Conservation (phyloP, 129 eudicot species). For the Deinandra increscens region DNA sequence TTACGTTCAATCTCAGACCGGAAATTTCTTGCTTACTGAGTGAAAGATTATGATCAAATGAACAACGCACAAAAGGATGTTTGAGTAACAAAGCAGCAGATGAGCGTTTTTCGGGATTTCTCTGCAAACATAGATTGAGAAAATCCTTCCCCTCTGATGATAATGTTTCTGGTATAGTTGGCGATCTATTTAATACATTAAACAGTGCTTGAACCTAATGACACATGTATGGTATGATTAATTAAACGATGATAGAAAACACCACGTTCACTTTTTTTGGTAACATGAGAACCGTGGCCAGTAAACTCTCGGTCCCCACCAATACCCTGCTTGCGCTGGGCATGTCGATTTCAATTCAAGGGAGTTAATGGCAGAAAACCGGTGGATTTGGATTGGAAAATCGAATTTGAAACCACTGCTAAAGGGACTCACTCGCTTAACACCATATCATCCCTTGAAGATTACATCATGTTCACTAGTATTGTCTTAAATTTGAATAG, state of each 20-base stretch:
- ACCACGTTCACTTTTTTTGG: no score
- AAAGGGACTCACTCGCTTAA: no score
- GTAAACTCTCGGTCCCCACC: no score
- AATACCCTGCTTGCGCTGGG: no score
- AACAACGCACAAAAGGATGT: conserved; percentile 64
- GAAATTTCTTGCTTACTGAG: conserved; percentile 41
- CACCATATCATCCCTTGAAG: no score
- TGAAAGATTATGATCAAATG: conserved; percentile 39
- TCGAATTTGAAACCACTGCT: no score
- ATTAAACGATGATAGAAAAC: neutral
- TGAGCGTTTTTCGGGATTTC: conserved; percentile 77
- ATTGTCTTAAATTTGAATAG: neutral
- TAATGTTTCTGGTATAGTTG: conserved; percentile 72
- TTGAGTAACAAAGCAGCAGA: conserved; percentile 63
- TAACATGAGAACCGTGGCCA: no score
- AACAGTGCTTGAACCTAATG: conserved; percentile 79
- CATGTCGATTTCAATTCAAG: no score
- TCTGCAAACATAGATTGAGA: conserved; percentile 58
- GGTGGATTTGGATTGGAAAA: no score
- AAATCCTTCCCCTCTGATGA: conserved; percentile 88
- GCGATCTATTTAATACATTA: conserved; percentile 60
- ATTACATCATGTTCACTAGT: neutral
- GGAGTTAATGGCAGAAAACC: no score
- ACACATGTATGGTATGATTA: conserved; percentile 2
- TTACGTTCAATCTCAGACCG: conserved; percentile 45